phyloP scores from a whole-genome alignment of 805 yeast species.

The Kazachstania kunashirensis region DNA sequence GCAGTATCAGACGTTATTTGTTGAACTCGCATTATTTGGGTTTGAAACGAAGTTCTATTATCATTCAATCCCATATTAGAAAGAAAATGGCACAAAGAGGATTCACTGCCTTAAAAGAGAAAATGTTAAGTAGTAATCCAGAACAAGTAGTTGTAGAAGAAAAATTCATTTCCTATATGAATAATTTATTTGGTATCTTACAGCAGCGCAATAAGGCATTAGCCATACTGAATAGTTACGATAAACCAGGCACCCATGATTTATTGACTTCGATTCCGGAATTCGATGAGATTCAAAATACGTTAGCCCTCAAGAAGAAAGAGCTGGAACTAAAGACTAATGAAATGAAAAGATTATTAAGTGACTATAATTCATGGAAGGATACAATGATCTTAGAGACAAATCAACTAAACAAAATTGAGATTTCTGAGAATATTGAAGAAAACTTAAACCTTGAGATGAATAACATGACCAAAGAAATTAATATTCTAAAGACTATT shows the following conservation, averaged over 20 bases:
- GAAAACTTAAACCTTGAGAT: not conserved
- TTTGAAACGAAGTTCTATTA: conserved; percentile 44
- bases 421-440: not conserved
- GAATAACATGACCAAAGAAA: not conserved
- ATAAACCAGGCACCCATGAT: not conserved
- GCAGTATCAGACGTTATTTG: conserved; percentile 49
- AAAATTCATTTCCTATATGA: conserved; percentile 32
- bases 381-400: not conserved
- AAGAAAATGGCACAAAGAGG: conserved; percentile 58
- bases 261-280: conserved; percentile 4
- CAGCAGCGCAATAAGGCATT: conserved; percentile 66
- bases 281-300: conserved; percentile 34
- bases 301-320: not conserved
- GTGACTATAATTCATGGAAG: not conserved
- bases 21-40: conserved; percentile 40
- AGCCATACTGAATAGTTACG: conserved; percentile 25
- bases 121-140: conserved; percentile 18
- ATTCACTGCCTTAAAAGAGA: conserved; percentile 23
- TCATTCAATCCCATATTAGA: conserved; percentile 64
- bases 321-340: not conserved
- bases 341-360: conserved; percentile 1
- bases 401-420: not conserved
- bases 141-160: conserved; percentile 3
- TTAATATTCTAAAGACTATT: not conserved
- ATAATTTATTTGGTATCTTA: conserved; percentile 61